Evolutionary conservation across 1,284 basidiomycete genomes (phyloP).

Genomic region (Coniferiporia sulphurascens): DNA sequence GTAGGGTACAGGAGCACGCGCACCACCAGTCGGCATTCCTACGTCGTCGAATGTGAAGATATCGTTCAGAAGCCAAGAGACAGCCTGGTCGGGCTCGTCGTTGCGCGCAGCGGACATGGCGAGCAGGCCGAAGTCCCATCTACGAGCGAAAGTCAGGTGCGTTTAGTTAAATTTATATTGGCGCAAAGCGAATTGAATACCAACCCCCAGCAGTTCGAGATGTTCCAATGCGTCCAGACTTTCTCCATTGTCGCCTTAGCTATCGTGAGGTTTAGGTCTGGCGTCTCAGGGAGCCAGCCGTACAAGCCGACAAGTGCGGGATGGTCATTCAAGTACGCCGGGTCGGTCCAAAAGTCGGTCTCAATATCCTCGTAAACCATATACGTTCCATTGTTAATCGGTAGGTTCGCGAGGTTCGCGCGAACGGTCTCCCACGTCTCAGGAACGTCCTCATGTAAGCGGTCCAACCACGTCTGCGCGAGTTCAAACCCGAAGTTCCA

Average conservation of each 20-base stretch:
- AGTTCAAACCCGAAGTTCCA: slow-evolving; percentile 48
- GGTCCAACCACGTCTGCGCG: slow-evolving; percentile 44
- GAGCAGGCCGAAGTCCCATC: slow-evolving; percentile 61
- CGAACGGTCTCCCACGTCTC: slow-evolving; percentile 40
- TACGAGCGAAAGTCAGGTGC: slow-evolving; percentile 20
- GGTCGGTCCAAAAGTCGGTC: slow-evolving; percentile 46
- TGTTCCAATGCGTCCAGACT: slow-evolving; percentile 52
- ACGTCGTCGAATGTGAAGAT: slow-evolving; percentile 54
- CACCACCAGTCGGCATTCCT: slow-evolving; percentile 56
- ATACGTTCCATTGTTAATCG: slow-evolving; percentile 46
- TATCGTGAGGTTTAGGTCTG: slow-evolving; percentile 40
- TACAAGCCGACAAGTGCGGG: slow-evolving; percentile 52
- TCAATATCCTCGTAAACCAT: slow-evolving; percentile 53
- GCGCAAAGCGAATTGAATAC: slow-evolving; percentile 19
- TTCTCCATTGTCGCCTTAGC: slow-evolving; percentile 48
- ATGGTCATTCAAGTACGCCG: slow-evolving; percentile 50
- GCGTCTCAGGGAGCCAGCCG: slow-evolving; percentile 52
- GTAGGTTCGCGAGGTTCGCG: slow-evolving; percentile 43
- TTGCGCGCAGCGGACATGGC: slow-evolving; percentile 57
- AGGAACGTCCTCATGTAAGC: slow-evolving; percentile 38
- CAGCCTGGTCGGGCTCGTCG: slow-evolving; percentile 42
- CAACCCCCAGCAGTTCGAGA: slow-evolving; percentile 52
- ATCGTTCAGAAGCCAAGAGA: slow-evolving; percentile 52
- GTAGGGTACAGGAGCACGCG: slow-evolving; percentile 55
- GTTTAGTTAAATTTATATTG: neutral